Evolutionary conservation across 2,329 filamentous ascomycete species (phyloP).

Genomic region (Hypoxylon sp.): DNA sequence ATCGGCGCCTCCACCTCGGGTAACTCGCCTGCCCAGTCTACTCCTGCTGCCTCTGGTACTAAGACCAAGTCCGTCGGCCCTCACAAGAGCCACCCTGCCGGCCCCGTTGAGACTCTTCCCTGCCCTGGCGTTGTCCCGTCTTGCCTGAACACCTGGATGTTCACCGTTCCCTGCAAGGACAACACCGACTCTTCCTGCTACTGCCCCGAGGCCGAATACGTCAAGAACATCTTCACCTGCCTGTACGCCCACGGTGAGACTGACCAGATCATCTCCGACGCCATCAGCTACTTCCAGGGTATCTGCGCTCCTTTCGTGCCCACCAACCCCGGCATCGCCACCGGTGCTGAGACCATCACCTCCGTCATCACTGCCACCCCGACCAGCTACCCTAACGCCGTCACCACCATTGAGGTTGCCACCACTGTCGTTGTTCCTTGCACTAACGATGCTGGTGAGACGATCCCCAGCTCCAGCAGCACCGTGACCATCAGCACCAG

Average conservation of each 20-base stretch:
- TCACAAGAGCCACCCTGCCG: slow-evolving; percentile 39
- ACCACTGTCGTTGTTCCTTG: slow-evolving; percentile 62
- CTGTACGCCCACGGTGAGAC: slow-evolving; percentile 77
- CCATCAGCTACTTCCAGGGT: slow-evolving; percentile 86
- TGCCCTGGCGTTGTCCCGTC: slow-evolving; percentile 80
- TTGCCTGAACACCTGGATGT: slow-evolving; percentile 92
- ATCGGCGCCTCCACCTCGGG: slow-evolving; percentile 46
- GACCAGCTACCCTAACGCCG: slow-evolving; percentile 50
- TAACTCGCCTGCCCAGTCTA: slow-evolving; percentile 10
- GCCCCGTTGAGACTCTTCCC: slow-evolving; percentile 55
- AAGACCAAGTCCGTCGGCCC: slow-evolving; percentile 31
- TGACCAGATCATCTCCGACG: slow-evolving; percentile 71
- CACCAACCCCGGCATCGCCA: slow-evolving; percentile 85
- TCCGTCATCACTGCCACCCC: slow-evolving; percentile 64
- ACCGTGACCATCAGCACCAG: slow-evolving; percentile 56
- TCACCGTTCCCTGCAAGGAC: slow-evolving; percentile 75
- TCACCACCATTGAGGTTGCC: slow-evolving; percentile 58
- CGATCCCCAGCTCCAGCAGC: slow-evolving; percentile 60
- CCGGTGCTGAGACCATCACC: slow-evolving; percentile 71
- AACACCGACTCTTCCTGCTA: slow-evolving; percentile 87
- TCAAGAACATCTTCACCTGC: slow-evolving; percentile 81
- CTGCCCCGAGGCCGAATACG: slow-evolving; percentile 81
- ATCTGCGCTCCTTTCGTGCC: slow-evolving; percentile 81
- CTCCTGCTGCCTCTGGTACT: slow-evolving; percentile 6
- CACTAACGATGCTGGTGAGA: slow-evolving; percentile 55